These are phyloP conservation scores for Asclepias syriaca DNA, from an alignment of 257 asterid genomes.

Conservation along the genomic window DNA sequence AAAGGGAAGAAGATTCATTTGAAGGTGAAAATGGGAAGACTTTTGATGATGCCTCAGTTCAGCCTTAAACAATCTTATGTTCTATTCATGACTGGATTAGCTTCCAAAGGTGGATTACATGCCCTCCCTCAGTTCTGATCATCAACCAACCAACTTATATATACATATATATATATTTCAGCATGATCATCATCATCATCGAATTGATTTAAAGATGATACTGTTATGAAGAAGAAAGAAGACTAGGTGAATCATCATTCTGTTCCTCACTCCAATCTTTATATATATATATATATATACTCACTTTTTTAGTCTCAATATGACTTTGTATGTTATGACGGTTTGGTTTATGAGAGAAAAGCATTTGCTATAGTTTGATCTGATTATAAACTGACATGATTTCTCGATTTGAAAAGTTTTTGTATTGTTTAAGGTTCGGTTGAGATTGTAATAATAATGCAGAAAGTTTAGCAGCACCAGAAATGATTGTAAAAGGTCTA, in stretches of 20 bases:
- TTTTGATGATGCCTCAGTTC: conserved; percentile 30
- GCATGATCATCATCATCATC: not conserved
- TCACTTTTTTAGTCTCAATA: not conserved
- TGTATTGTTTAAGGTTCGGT: not conserved
- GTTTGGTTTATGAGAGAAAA: not conserved
- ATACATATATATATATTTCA: not conserved
- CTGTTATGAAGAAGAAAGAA: not conserved
- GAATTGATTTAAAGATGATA: not conserved
- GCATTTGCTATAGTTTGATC: too few relatives aligned
- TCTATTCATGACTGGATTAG: conserved; percentile 54
- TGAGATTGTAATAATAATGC: not conserved
- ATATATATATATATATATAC: conserved; percentile 1
- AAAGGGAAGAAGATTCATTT: conserved; percentile 34
- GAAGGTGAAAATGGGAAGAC: conserved; percentile 38
- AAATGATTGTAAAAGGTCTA: too few relatives aligned
- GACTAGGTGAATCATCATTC: conserved; percentile 2
- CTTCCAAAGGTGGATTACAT: conserved; percentile 46
- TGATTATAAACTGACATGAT: too few relatives aligned
- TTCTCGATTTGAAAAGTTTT: not conserved
- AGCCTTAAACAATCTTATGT: conserved; percentile 59
- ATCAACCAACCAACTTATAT: not conserved
- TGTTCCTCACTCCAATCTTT: conserved; percentile 4
- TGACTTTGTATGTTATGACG: not conserved
- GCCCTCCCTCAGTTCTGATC: conserved; percentile 44
- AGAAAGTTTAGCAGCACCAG: too few relatives aligned